Evolutionary conservation across 2,329 filamentous ascomycete species (phyloP), one percentile per base, ranked within the genome.

Genomic region (Curvularia spicifera): DNA sequence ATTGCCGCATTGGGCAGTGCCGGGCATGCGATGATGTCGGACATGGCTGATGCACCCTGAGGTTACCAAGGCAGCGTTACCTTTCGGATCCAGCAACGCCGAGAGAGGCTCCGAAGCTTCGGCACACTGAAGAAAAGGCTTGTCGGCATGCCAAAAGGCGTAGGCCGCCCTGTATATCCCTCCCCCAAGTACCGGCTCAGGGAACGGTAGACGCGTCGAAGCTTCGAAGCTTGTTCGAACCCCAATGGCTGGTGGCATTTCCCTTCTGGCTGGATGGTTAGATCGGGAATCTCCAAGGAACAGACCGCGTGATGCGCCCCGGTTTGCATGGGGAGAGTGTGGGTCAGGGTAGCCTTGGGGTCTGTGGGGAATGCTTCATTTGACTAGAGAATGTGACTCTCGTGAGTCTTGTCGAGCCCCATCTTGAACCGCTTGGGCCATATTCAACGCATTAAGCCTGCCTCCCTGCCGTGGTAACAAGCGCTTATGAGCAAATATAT

Each of bases 121-220:
- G 46, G 46, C 46, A 24, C 20, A 29, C 13, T 22, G 18, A 47
- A 56, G 40, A 56, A 35, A 50, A 53, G 46, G 54, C 54, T 57
- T 60, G 29, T 18, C 58, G 58, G 58, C 35, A 51, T 60, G 42
- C 58, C 46, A 24, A 48, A 57, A 57, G 44, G 49, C 53, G 57
- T 57, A 60, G 39, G 48, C 22, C 53, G 37, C 47, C 29, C 28
- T 37, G 33, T 31, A 26, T 13, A 29, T 51, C 46, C 6, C 6
- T 45, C 12, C 29, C 15, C 9, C 15, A 15, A 20, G 37, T 29
- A 26, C 35, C 24, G 37, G 12, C 37, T 20, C 37, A 40, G 24
- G 22, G 22, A 15, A 53, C 2, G 15, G 22, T 1, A 24, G 33
- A 42, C 20, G 54, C 40, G 28, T 47, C 54, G 26, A 57, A 57